These are phyloP conservation scores for Podaxis sp. DNA, from an alignment of 768 basidiomycete genomes.

Conservation along the genomic window DNA sequence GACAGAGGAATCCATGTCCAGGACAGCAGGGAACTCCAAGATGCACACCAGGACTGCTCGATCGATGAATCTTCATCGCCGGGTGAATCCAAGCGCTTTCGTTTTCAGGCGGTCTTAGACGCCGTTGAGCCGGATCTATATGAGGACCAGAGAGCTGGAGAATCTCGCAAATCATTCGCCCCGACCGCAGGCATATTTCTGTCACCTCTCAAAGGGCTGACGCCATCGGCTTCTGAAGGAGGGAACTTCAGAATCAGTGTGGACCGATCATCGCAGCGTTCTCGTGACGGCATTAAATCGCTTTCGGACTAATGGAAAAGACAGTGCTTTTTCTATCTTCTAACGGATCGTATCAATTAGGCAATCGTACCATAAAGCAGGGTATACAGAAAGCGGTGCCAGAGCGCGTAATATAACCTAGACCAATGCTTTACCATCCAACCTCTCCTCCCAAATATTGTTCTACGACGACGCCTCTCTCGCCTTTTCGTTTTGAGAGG, in stretches of 20 bases:
- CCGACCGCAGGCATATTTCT: constrained; percentile 38
- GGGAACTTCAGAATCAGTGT: background rate
- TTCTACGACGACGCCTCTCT: constrained; percentile 53
- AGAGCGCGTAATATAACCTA: constrained; percentile 6
- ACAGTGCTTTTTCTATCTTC: background rate
- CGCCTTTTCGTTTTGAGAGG: constrained; percentile 66
- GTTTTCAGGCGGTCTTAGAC: background rate
- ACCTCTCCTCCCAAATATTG: constrained; percentile 65
- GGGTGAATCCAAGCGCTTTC: background rate
- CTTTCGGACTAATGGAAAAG: constrained; percentile 24
- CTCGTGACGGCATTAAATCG: constrained; percentile 40
- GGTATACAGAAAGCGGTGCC: constrained; percentile 15
- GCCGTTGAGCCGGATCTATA: too few species aligned
- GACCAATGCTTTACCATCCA: constrained; percentile 54
- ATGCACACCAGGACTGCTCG: background rate
- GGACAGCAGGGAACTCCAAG: background rate
- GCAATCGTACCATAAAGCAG: background rate
- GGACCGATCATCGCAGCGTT: constrained; percentile 23
- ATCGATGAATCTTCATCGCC: background rate
- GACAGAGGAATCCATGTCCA: background rate
- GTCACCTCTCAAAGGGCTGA: constrained; percentile 29
- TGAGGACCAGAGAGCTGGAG: background rate
- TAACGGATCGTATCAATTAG: background rate
- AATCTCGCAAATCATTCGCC: constrained; percentile 25
- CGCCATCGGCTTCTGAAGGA: background rate